Base-by-base conservation (phyloP, 148 eudicot genomes). In the Dysphania ambrosioides region DNA sequence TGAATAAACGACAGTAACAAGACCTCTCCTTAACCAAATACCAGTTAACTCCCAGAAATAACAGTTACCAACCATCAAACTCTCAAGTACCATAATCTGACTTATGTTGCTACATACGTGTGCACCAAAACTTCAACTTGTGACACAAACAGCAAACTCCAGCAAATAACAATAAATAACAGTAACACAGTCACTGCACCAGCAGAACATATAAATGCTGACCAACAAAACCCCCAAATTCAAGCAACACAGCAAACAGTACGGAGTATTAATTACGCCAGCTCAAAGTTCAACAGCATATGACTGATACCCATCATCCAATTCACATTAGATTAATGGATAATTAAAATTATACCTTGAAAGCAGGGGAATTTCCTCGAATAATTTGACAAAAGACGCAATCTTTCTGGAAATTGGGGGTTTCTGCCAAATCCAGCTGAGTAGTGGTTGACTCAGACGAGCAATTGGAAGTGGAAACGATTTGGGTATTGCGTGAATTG, bases 341-440 rank as follows among this genome's bases (percentile, higher is more conserved):
- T 32, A 60, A 12, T n/a, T n/a, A n/a, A 13, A 30, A 61, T 34
- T 6, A 65, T 75, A 93, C 98, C 97, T 91, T 91, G n/a, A 88
- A 79, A 83, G 97, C 89, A 42, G 94, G 91, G 8, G 98, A 83
- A 26, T 89, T 82, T 32, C 98, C 95, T 12, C 68, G 72, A 77
- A 87, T 76, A 84, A 93, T 88, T 72, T 75, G 81, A 66, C 98
- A 91, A 80, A 93, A 93, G 38, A 93, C 83, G 60, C 98, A 93
- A 68, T 82, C 86, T 19, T 35, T 21, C 2, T 63, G 69, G 0
- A 31, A 71, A 74, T 75, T 78, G 32, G 68, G 72, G 18, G 29
- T 36, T 31, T 72, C 24, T 26, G 2, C 29, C 75, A 71, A 75
- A 72, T 62, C 77, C 79, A 30, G 34, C 24, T 79, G 44, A 0